These are phyloP conservation scores for Zoysia matrella DNA, from an alignment of 202 grass and related monocot genomes.

Conservation along the genomic window DNA sequence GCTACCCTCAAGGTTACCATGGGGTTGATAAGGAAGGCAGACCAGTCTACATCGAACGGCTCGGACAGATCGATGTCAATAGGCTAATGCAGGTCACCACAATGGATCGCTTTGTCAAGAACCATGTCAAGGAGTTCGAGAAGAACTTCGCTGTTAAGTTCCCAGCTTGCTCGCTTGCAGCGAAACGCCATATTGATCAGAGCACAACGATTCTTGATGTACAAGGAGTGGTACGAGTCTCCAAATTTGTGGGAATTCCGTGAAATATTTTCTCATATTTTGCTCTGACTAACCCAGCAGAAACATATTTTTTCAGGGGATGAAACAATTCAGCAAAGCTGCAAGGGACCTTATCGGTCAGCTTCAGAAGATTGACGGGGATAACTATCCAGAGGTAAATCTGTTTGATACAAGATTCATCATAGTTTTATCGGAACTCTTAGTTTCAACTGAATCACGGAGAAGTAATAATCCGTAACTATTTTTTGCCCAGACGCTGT, in stretches of 20 bases:
- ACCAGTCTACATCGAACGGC: constrained; percentile 87
- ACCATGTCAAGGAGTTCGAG: constrained; percentile 97
- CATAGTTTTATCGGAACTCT: neutral
- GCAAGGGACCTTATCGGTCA: constrained; percentile 82
- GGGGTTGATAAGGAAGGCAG: constrained; percentile 95
- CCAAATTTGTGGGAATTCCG: constrained; percentile 10
- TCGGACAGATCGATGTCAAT: constrained; percentile 81
- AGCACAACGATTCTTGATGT: constrained; percentile 99
- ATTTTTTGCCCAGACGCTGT: constrained; percentile 62
- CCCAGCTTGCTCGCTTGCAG: constrained; percentile 88
- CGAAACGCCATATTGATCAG: constrained; percentile 86
- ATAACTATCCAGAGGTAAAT: constrained; percentile 96
- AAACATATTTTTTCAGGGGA: constrained; percentile 62
- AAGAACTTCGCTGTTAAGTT: constrained; percentile 89
- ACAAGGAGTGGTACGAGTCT: constrained; percentile 85
- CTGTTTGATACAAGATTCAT: constrained; percentile 5
- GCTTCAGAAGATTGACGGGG: constrained; percentile 91
- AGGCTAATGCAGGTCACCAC: constrained; percentile 94
- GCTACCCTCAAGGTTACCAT: constrained; percentile 98
- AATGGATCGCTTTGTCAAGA: constrained; percentile 93
- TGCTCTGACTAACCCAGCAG: constrained; percentile 21
- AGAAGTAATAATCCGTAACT: constrained; percentile 28
- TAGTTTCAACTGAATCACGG: neutral
- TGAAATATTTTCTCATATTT: constrained; percentile 22
- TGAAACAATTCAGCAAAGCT: constrained; percentile 94